Base-by-base conservation (phyloP, 768 basidiomycete species). In the Xerocomellus dryophilus region DNA sequence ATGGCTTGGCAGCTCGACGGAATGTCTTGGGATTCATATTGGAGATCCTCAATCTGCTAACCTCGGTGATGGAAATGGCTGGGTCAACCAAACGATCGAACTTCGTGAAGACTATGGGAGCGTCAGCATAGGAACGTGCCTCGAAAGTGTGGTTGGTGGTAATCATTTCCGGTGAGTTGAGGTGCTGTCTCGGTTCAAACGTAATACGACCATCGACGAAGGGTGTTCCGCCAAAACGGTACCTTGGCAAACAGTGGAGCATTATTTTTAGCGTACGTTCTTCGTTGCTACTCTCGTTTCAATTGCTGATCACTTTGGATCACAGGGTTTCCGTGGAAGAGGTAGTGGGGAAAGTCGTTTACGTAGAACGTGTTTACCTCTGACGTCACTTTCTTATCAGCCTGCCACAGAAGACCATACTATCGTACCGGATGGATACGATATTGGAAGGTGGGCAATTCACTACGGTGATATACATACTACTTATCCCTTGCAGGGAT, bases 221-320 rank as follows among this genome's bases (percentile, higher is more conserved):
- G 82, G 11, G 73, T 82, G 14, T 85, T 65, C 64, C 76, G 76
- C 27, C 84, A 87, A 67, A 81, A 85, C 56, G 84, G 84, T 0
- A 61, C 78, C 1, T 25, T 27, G 18, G 84, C 85, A 3, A 45
- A 74, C 47, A 78, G 68, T 27, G 73, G 74, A 1, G 75, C 78
- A 2, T 68, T 86, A 20, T 88, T 87, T 69, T 72, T 83, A 18
- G 81, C 80, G 80, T 82, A 61, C 55, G 79, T 66, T 7, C 9
- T 39, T 6, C 25, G 23, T 41, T 32, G 36, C 14, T 25, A 5
- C 17, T 27, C 11, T 34, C 17, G 17, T 23, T 44, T 38, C 15
- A 21, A 27, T 44, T 7, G 11, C 5, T 48, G 21, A 38, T 38
- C 38, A 36, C 21, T 4, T 39, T 32, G 35, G 10, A n/a, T 35